Evolutionary conservation across 805 yeast species (phyloP).

Genomic region (Wickerhamomyces xylosicus): DNA sequence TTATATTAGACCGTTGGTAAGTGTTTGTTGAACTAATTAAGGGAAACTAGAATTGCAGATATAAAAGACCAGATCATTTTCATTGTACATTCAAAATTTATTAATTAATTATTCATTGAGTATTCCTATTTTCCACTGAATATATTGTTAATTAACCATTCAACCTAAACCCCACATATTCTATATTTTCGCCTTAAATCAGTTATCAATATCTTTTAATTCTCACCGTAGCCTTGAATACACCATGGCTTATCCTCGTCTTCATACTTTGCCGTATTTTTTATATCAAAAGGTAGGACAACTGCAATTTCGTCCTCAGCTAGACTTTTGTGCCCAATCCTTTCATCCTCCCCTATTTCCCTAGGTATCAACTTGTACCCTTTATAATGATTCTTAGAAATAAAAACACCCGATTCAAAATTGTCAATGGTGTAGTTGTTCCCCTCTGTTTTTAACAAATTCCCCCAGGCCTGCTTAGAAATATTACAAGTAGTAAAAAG

Average conservation of each 20-base stretch:
- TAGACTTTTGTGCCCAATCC: neutral
- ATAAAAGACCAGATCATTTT: no score
- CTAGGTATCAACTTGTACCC: slow-evolving; percentile 30
- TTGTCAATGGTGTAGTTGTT: slow-evolving; percentile 24
- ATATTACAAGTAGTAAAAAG: slow-evolving; percentile 67
- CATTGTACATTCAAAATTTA: no score
- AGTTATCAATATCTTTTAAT: no score
- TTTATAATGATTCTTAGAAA: slow-evolving; percentile 21
- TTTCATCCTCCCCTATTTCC: slow-evolving; percentile 25
- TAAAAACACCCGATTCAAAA: slow-evolving; percentile 48
- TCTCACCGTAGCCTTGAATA: slow-evolving; percentile 1
- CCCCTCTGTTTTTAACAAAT: slow-evolving; percentile 13
- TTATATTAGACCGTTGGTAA: no score
- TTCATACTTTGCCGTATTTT: slow-evolving; percentile 30
- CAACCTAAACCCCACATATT: no score
- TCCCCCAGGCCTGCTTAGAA: slow-evolving; percentile 79
- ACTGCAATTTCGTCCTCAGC: slow-evolving; percentile 18
- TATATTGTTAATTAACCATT: no score
- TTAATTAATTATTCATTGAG: no score
- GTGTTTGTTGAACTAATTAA: no score
- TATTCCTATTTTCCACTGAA: no score
- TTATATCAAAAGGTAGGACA: slow-evolving; percentile 44
- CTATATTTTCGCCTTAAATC: no score
- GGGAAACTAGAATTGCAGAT: no score
- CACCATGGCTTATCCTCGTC: slow-evolving; percentile 40